Evolutionary conservation across 108 stramenopile species (phyloP).

Genomic region (Conticribra guillardii): DNA sequence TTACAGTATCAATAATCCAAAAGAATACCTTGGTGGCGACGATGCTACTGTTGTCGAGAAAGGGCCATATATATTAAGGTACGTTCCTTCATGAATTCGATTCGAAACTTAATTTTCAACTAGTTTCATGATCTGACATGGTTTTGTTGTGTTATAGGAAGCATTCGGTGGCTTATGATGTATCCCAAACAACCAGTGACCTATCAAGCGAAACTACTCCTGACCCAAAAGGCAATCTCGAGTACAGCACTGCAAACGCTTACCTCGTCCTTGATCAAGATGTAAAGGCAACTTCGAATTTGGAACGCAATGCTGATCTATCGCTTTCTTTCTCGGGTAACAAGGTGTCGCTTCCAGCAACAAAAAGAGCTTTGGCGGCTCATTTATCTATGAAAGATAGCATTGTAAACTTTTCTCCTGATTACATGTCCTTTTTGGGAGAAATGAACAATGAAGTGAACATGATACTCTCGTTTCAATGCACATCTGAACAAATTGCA

Average conservation of each 20-base stretch:
- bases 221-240: conserved; percentile 46
- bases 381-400: conserved; percentile 54
- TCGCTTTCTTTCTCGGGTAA: conserved; percentile 31
- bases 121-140: not conserved
- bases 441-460: conserved; percentile 51
- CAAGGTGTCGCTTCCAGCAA: conserved; percentile 33
- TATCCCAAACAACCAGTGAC: conserved; percentile 33
- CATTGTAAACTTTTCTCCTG: conserved; percentile 48
- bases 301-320: conserved; percentile 45
- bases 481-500: conserved; percentile 52
- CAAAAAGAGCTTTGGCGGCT: conserved; percentile 30
- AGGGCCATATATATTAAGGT: conserved; percentile 53
- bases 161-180: conserved; percentile 46
- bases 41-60: conserved; percentile 53
- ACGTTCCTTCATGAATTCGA: not conserved
- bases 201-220: conserved; percentile 33
- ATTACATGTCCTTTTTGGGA: conserved; percentile 48
- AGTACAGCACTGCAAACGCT: conserved; percentile 53
- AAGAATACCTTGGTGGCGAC: conserved; percentile 49
- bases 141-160: conserved; percentile 19
- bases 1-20: conserved; percentile 52
- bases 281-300: conserved; percentile 40
- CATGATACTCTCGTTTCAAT: conserved; percentile 45
- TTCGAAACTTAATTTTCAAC: not conserved
- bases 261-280: conserved; percentile 56